A percentile compares a stretch with the other conserved stretches of the same genome.
Conservation (phyloP, 352 stramenopile genomes). For the Phytophthora idaei region DNA sequence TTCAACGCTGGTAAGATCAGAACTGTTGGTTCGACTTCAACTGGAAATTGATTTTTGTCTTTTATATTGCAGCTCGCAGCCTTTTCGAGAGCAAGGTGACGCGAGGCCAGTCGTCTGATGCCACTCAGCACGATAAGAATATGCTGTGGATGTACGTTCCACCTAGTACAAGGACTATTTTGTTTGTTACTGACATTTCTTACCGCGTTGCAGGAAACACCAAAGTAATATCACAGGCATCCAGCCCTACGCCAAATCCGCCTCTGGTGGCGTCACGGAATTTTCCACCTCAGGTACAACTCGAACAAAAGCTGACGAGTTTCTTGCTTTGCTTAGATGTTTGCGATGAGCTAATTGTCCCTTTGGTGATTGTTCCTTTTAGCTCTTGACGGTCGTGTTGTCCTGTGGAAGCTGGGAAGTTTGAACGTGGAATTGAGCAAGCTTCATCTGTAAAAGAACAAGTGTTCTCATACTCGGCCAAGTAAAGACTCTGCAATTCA, state of each 20-base stretch:
- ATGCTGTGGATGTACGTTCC: constrained; percentile 79
- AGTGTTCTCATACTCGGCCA: not conserved
- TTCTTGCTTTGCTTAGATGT: not conserved
- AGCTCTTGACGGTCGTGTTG: constrained; percentile 84
- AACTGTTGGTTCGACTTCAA: not conserved
- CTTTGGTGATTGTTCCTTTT: constrained; percentile 9
- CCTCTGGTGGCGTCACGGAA: constrained; percentile 64
- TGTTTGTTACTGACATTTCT: not conserved
- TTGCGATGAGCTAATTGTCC: not conserved
- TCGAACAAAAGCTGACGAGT: not conserved
- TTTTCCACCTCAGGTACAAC: constrained; percentile 83
- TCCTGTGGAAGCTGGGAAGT: constrained; percentile 76
- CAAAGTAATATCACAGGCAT: constrained; percentile 87
- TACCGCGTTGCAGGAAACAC: constrained; percentile 64
- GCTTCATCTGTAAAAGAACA: constrained; percentile 65
- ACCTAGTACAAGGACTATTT: not conserved
- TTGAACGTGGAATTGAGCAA: constrained; percentile 85
- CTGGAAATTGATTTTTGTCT: constrained; percentile 3
- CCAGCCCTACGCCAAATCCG: constrained; percentile 59
- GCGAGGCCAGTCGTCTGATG: constrained; percentile 82
- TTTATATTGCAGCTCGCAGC: constrained; percentile 53
- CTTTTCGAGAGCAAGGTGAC: constrained; percentile 89
- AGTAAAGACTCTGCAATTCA: constrained; percentile 8
- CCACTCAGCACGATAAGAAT: constrained; percentile 81
- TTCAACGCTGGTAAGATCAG: constrained; percentile 64